A percentile compares a stretch with the other conserved stretches of the same genome.
Conservation (phyloP, 768 basidiomycete species). For the Holtermanniella nyarrowii region DNA sequence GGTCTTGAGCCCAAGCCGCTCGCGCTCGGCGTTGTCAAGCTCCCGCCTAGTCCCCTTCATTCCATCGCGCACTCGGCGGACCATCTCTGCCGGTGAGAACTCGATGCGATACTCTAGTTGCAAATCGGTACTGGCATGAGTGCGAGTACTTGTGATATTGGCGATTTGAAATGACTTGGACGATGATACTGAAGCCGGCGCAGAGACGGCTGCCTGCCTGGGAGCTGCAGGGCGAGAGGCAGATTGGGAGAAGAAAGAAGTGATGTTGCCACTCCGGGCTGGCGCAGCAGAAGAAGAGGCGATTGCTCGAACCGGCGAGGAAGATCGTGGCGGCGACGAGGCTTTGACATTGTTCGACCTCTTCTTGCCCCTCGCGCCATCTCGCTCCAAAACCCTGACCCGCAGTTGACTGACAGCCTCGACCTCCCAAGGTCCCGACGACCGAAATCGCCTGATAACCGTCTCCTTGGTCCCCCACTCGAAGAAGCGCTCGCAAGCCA, state of each 20-base stretch:
- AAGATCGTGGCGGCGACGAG: conserved; percentile 1
- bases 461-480: conserved; percentile 82
- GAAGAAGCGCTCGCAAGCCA: conserved; percentile 73
- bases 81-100: conserved; percentile 58
- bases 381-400: conserved; percentile 51
- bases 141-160: conserved; percentile 56
- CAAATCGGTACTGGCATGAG: conserved; percentile 60
- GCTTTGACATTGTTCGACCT: no score
- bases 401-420: conserved; percentile 61
- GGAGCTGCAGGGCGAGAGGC: conserved; percentile 24
- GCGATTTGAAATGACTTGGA: conserved; percentile 47
- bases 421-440: conserved; percentile 62
- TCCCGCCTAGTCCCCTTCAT: conserved; percentile 53
- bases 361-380: conserved; percentile 23
- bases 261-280: conserved; percentile 15
- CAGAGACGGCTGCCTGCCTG: neutral
- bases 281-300: conserved; percentile 44
- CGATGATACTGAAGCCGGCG: conserved; percentile 2
- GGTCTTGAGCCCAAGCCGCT: no score
- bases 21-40: no score
- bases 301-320: conserved; percentile 7
- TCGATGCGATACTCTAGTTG: conserved; percentile 72
- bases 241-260: conserved; percentile 45
- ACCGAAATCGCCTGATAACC: conserved; percentile 74
- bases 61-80: conserved; percentile 55